Conservation (phyloP, 176 grass and related monocot species). For the Elymus sibiricus region DNA sequence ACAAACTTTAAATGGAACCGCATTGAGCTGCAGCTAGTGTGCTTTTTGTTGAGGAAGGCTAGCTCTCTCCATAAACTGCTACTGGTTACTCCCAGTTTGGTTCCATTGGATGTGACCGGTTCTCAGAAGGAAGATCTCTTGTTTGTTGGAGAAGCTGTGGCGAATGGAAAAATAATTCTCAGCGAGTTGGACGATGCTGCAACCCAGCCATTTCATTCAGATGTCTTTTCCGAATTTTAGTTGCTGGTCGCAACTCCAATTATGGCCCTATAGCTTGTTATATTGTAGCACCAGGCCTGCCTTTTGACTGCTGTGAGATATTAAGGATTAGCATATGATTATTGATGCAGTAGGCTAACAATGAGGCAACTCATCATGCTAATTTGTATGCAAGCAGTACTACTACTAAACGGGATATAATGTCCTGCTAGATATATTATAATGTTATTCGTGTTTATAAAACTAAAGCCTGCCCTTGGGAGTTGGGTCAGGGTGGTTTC, state of each 20-base stretch:
- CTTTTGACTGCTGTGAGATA: not conserved
- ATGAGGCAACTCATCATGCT: not conserved
- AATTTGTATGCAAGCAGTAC: not conserved
- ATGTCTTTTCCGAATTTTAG: not conserved
- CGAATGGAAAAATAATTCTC: not conserved
- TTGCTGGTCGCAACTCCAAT: not conserved
- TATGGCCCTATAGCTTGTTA: not conserved
- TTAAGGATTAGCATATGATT: not conserved
- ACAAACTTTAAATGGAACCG: not conserved
- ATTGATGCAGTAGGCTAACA: not conserved
- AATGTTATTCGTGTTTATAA: not conserved
- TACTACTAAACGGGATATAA: not conserved
- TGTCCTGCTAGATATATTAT: not conserved
- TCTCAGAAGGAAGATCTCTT: not conserved
- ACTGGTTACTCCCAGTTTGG: not conserved
- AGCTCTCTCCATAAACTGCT: not conserved
- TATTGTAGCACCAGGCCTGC: not conserved
- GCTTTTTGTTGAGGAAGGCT: constrained; percentile 2
- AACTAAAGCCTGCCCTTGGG: not conserved
- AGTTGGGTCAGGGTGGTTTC: not conserved
- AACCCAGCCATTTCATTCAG: constrained; percentile 5
- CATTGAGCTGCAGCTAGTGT: not conserved
- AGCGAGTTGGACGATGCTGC: not conserved
- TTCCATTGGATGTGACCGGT: not conserved
- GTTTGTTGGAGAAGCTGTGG: not conserved